phyloP scores from a whole-genome alignment of 495 filamentous ascomycete species.

The Trichoderma reesei region DNA sequence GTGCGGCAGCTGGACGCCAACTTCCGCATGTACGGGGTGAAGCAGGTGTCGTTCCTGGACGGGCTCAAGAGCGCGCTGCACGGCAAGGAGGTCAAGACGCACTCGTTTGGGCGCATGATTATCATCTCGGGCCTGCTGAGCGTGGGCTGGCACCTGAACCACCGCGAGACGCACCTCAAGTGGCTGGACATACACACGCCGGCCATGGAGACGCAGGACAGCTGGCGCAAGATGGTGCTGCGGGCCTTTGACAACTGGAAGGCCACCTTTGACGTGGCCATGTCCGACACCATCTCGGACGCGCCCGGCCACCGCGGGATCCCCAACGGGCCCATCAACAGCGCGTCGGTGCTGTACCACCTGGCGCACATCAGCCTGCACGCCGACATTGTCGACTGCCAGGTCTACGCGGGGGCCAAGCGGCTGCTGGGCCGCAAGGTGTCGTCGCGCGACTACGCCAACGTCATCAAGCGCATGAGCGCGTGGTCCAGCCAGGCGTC shows the following conservation, averaged over 20 bases:
- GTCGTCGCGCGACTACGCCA: slow-evolving; percentile 65
- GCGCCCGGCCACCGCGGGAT: slow-evolving; percentile 26
- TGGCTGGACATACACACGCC: slow-evolving; percentile 59
- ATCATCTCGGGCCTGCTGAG: slow-evolving; percentile 91
- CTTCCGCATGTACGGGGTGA: slow-evolving; percentile 73
- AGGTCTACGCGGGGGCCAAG: slow-evolving; percentile 81
- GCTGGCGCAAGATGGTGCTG: slow-evolving; percentile 78
- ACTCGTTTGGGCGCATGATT: slow-evolving; percentile 86
- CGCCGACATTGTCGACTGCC: slow-evolving; percentile 87
- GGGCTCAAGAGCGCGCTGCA: slow-evolving; percentile 84
- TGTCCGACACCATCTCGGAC: slow-evolving; percentile 33
- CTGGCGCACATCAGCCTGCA: slow-evolving; percentile 93
- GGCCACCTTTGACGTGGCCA: slow-evolving; percentile 71
- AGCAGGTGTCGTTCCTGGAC: slow-evolving; percentile 78
- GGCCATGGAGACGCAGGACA: slow-evolving; percentile 71
- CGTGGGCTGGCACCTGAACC: slow-evolving; percentile 93
- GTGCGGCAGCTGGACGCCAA: slow-evolving; percentile 77
- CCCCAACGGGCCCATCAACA: slow-evolving; percentile 74
- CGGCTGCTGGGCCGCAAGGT: slow-evolving; percentile 79
- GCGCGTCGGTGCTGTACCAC: slow-evolving; percentile 78
- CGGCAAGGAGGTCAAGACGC: slow-evolving; percentile 77
- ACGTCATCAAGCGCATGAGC: slow-evolving; percentile 72
- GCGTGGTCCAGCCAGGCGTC: slow-evolving; percentile 74
- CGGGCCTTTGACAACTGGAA: slow-evolving; percentile 93
- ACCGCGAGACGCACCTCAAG: slow-evolving; percentile 85